Evolutionary conservation across 805 yeast species (phyloP).

Genomic region (Dipodascus geniculatus): DNA sequence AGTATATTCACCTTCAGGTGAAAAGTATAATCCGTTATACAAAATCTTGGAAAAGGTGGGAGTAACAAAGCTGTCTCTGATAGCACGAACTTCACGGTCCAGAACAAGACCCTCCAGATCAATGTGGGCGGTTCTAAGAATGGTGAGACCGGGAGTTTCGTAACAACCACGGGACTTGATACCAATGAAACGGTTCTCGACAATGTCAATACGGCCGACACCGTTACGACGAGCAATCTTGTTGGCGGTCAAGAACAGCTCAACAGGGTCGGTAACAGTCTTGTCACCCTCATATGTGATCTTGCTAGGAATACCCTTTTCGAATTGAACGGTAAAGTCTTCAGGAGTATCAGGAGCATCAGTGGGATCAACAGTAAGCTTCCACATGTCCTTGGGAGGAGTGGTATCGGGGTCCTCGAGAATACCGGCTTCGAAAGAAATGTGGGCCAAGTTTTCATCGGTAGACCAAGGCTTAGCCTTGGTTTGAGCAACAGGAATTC

Average conservation of each 20-base stretch:
- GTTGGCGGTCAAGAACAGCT: conserved; percentile 84
- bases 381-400: conserved; percentile 99
- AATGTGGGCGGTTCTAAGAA: conserved; percentile 87
- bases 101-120: conserved; percentile 94
- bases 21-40: conserved; percentile 95
- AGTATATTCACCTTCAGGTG: conserved; percentile 96
- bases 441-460: conserved; percentile 98
- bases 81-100: conserved; percentile 94
- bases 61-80: conserved; percentile 94
- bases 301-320: conserved; percentile 80
- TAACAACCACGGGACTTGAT: conserved; percentile 98
- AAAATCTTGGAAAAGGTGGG: conserved; percentile 80
- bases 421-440: conserved; percentile 98
- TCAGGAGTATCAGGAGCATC: conserved; percentile 95
- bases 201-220: conserved; percentile 98
- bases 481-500: conserved; percentile 92
- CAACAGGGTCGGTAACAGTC: conserved; percentile 75
- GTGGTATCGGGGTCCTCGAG: conserved; percentile 97
- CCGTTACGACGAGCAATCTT: conserved; percentile 97
- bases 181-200: conserved; percentile 97
- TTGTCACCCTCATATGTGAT: conserved; percentile 48
- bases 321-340: conserved; percentile 70
- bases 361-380: conserved; percentile 86
- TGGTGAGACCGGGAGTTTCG: conserved; percentile 96
- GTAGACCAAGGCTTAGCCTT: conserved; percentile 99